phyloP scores from a whole-genome alignment of 805 yeast genomes.

The Candida morakotiae region DNA sequence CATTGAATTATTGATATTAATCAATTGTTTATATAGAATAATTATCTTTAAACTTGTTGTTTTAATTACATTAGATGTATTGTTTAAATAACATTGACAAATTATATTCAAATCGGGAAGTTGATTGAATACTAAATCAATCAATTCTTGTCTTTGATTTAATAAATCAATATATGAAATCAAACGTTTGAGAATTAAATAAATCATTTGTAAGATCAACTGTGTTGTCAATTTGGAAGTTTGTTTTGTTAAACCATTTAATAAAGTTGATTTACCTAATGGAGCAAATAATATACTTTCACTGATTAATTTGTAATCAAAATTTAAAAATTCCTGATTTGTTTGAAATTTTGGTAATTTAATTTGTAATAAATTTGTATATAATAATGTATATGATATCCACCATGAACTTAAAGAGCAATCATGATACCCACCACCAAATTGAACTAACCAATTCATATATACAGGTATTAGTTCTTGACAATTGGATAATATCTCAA shows the following conservation, averaged over 20 bases:
- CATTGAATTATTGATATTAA: conserved; percentile 10
- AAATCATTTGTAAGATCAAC: conserved; percentile 56
- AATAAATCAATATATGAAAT: conserved; percentile 10
- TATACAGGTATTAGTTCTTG: conserved; percentile 78
- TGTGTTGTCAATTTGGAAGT: conserved; percentile 54
- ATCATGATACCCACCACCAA: conserved; percentile 67
- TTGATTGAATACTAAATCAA: conserved; percentile 20
- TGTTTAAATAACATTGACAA: conserved; percentile 37
- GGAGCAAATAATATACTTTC: conserved; percentile 66
- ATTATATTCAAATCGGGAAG: conserved; percentile 53
- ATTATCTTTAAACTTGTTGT: conserved; percentile 45
- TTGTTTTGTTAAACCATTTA: conserved; percentile 45
- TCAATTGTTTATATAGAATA: conserved; percentile 30
- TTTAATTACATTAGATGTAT: conserved; percentile 37
- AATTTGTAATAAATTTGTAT: conserved; percentile 55
- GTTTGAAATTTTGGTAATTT: conserved; percentile 43
- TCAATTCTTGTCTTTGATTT: conserved; percentile 19
- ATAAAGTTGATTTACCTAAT: conserved; percentile 52
- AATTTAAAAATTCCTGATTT: conserved; percentile 1
- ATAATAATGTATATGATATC: conserved; percentile 66
- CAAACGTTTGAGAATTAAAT: conserved; percentile 53
- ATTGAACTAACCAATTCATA: conserved; percentile 47
- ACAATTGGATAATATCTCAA: conserved; percentile 45
- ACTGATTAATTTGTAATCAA: conserved; percentile 26
- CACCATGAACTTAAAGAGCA: conserved; percentile 80